Percentiles rank a stretch among this genome's conserved stretches.
These are phyloP conservation scores for Penicillium griseofulvum DNA, from an alignment of 2,329 filamentous ascomycete species.

Conservation along the genomic window DNA sequence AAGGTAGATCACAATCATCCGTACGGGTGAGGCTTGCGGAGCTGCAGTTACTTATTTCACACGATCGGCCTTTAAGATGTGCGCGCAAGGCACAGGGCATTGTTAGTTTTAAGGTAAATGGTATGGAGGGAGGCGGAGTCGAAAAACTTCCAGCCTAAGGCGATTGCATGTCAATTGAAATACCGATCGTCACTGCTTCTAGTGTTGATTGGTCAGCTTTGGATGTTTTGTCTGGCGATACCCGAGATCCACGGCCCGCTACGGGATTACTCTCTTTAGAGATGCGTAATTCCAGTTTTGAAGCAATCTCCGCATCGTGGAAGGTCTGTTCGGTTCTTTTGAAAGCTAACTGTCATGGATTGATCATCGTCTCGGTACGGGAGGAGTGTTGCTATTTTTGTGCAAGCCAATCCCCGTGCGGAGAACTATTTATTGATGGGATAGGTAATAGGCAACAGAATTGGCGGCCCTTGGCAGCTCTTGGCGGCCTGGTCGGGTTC, in stretches of 20 bases:
- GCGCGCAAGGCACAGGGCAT: background rate
- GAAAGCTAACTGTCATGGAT: background rate
- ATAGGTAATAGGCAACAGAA: constrained; percentile 15
- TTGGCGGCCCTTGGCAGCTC: background rate
- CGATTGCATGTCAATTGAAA: background rate
- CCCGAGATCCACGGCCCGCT: background rate
- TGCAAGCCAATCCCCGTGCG: background rate
- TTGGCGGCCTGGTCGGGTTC: background rate
- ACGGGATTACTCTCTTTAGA: background rate
- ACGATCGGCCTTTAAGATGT: background rate
- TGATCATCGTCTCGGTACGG: background rate
- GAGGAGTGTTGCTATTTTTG: constrained; percentile 4
- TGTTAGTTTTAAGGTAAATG: background rate
- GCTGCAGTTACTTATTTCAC: background rate
- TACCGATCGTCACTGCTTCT: background rate
- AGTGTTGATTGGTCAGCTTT: background rate
- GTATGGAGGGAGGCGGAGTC: constrained; percentile 2
- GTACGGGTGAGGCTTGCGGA: background rate
- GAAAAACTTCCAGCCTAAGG: background rate
- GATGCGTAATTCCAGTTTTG: background rate
- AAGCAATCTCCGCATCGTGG: background rate
- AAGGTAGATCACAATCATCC: constrained; percentile 4
- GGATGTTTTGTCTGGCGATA: background rate
- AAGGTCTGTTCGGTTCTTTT: background rate
- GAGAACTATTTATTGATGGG: background rate